Percentiles rank a stretch among this genome's conserved stretches.
Conservation (phyloP, 2,329 filamentous ascomycete genomes). For the Gyromitra esculenta region DNA sequence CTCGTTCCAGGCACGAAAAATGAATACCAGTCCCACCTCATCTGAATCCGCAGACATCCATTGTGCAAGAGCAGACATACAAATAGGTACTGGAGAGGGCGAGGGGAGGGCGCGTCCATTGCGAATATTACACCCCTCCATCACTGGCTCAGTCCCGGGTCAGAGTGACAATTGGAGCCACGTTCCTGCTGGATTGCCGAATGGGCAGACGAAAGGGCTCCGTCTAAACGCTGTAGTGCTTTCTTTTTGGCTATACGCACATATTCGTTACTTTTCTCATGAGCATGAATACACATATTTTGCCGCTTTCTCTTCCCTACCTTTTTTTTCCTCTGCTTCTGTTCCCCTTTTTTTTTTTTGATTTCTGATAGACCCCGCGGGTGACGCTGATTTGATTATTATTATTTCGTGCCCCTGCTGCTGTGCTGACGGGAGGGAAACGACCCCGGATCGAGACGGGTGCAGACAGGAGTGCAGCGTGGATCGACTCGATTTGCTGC, state of each 20-base stretch:
- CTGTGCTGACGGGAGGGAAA: not conserved
- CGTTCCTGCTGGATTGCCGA: constrained; percentile 35
- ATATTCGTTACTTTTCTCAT: no score
- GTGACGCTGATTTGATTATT: constrained; percentile 14
- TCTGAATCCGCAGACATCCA: constrained; percentile 38
- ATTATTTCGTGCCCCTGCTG: constrained; percentile 23
- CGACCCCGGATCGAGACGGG: constrained; percentile 30
- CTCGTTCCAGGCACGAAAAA: constrained; percentile 44
- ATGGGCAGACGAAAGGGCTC: not conserved
- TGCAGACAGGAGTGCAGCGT: constrained; percentile 38
- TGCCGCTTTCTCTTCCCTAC: not conserved
- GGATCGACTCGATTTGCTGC: constrained; percentile 44
- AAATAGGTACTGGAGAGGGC: constrained; percentile 9
- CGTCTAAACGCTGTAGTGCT: no score
- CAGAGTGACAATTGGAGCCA: constrained; percentile 45
- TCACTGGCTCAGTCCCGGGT: constrained; percentile 24
- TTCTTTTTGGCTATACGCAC: no score
- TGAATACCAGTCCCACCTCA: constrained; percentile 27
- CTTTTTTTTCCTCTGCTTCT: constrained; percentile 14
- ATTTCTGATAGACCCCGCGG: constrained; percentile 35
- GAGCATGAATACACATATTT: not conserved
- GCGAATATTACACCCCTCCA: not conserved
- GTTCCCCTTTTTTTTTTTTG: constrained; percentile 30
- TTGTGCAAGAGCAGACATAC: constrained; percentile 28
- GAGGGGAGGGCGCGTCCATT: not conserved